Evolutionary conservation across 148 eudicot genomes (phyloP).

Genomic region (Mesembryanthemum crystallinum): DNA sequence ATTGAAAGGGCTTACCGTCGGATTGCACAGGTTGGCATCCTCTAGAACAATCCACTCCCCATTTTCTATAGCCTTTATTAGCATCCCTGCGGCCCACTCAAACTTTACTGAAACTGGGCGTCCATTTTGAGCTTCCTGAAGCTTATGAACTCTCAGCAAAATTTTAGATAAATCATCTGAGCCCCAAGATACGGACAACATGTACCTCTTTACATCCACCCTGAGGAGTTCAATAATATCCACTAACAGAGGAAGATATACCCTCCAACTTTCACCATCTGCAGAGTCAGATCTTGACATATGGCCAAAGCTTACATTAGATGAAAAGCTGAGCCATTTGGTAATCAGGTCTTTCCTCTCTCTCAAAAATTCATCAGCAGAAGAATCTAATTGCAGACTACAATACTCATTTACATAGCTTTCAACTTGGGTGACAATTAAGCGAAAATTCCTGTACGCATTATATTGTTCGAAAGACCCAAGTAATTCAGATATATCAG

Average conservation of each 20-base stretch:
- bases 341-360: conserved; percentile 46
- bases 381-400: conserved; percentile 52
- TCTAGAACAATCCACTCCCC: conserved; percentile 98
- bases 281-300: conserved; percentile 36
- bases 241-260: conserved; percentile 44
- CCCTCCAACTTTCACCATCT: conserved; percentile 46
- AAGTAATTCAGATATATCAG: conserved; percentile 89
- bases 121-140: conserved; percentile 48
- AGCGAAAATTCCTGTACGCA: conserved; percentile 70
- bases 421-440: conserved; percentile 51
- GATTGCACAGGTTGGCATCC: conserved; percentile 97
- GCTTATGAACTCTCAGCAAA: conserved; percentile 43
- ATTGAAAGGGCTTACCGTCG: conserved; percentile 53
- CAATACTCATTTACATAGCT: conserved; percentile 66
- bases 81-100: conserved; percentile 88
- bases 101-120: conserved; percentile 54
- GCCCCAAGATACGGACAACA: conserved; percentile 55
- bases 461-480: conserved; percentile 97
- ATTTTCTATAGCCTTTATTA: conserved; percentile 81
- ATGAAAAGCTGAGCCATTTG: conserved; percentile 61
- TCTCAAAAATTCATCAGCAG: conserved; percentile 35
- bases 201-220: conserved; percentile 34
- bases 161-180: conserved; percentile 49
- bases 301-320: conserved; percentile 39
- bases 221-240: conserved; percentile 60